Conservation (phyloP, 768 basidiomycete genomes). For the Auriculariales sp. region DNA sequence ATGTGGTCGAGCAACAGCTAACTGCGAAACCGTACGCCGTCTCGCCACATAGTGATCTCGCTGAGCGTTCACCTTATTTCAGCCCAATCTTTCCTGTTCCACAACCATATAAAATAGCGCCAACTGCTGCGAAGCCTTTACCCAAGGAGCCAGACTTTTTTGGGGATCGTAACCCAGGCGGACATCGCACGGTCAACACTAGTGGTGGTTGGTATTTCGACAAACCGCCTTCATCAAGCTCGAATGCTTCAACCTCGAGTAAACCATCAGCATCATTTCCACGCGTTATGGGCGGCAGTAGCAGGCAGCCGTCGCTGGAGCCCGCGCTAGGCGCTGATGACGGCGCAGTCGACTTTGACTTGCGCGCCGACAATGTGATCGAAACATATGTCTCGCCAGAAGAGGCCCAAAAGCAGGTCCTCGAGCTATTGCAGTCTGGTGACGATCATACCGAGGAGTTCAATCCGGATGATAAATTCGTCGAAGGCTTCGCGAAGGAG, state of each 20-base stretch:
- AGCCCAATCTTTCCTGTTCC: not conserved
- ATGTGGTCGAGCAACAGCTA: not conserved
- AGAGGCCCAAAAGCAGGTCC: constrained; percentile 66
- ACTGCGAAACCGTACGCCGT: not conserved
- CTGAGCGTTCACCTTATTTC: not conserved
- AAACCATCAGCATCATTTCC: too few species aligned
- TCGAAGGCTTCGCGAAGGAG: constrained; percentile 62
- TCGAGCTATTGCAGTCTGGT: constrained; percentile 58
- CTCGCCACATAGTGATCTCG: not conserved
- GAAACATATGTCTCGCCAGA: constrained; percentile 12
- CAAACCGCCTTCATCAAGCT: too few species aligned
- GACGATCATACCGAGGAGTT: constrained; percentile 40
- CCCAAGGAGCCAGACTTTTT: too few species aligned
- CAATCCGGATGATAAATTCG: constrained; percentile 50
- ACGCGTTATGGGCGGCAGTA: too few species aligned
- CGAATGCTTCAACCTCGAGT: too few species aligned
- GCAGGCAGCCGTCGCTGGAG: not conserved
- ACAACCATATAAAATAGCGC: not conserved
- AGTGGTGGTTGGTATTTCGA: too few species aligned
- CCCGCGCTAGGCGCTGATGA: not conserved
- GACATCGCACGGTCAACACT: too few species aligned
- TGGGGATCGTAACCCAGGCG: too few species aligned
- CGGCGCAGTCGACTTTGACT: constrained; percentile 2
- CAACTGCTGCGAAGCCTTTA: too few species aligned
- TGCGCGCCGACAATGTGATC: constrained; percentile 2